Percentiles rank a stretch among this genome's conserved stretches.
Conservation (phyloP, 106 monocot species). For the Acanthochlamys bracteata region DNA sequence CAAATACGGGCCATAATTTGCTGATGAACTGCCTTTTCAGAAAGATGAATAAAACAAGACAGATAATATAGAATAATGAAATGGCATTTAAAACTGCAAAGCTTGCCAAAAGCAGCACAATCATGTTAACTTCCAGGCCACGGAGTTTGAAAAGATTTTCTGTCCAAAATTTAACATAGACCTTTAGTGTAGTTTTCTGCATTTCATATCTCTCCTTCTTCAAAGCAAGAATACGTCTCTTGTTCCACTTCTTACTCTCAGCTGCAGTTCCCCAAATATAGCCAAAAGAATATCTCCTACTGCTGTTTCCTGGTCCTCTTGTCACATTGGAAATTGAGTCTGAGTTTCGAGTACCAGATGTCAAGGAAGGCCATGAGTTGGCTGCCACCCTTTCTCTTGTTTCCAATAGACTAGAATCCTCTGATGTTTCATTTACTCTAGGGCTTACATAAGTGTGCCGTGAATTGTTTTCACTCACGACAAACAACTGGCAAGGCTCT, state of each 20-base stretch:
- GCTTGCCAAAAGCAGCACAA: slow-evolving; percentile 80
- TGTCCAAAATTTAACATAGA: slow-evolving; percentile 73
- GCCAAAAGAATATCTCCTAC: slow-evolving; percentile 40
- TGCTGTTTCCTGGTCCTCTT: slow-evolving; percentile 21
- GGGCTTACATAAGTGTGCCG: neutral
- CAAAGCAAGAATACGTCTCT: slow-evolving; percentile 54
- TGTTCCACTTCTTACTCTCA: slow-evolving; percentile 94
- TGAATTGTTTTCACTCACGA: slow-evolving; percentile 24
- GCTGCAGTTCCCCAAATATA: slow-evolving; percentile 80
- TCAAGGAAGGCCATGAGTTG: slow-evolving; percentile 26
- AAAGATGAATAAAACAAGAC: slow-evolving; percentile 66
- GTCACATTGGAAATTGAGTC: slow-evolving; percentile 15
- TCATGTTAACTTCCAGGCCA: slow-evolving; percentile 93
- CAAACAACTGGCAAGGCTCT: slow-evolving; percentile 87
- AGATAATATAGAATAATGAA: slow-evolving; percentile 75
- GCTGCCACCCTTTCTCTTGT: slow-evolving; percentile 8
- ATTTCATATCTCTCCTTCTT: slow-evolving; percentile 80
- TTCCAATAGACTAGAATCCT: slow-evolving; percentile 21
- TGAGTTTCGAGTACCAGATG: slow-evolving; percentile 20
- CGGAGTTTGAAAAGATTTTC: slow-evolving; percentile 79
- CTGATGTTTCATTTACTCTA: slow-evolving; percentile 20
- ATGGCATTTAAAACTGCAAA: slow-evolving; percentile 76
- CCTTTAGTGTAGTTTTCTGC: slow-evolving; percentile 66
- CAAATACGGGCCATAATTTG: slow-evolving; percentile 77
- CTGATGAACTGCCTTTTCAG: slow-evolving; percentile 58